These are phyloP conservation scores for Gossypium arboreum DNA, from an alignment of 345 rosid genomes.

Conservation along the genomic window DNA sequence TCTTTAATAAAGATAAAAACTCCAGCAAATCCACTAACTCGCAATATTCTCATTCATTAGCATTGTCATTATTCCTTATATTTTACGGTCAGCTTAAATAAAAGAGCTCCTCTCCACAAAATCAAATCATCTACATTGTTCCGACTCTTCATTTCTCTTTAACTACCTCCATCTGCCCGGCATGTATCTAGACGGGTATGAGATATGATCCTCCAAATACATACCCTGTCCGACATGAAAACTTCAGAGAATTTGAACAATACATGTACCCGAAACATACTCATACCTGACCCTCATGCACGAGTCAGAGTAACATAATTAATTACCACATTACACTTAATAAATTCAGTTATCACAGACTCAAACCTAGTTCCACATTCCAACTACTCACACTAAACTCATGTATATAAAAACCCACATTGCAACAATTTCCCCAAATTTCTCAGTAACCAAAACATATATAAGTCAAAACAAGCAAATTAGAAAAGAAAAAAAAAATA, in stretches of 20 bases:
- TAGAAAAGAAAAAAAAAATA: background rate
- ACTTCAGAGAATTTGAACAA: background rate
- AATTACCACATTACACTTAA: background rate
- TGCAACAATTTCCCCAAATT: background rate
- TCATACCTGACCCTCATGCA: background rate
- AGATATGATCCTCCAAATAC: background rate
- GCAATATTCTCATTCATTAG: background rate
- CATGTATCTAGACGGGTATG: background rate
- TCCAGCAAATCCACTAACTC: background rate
- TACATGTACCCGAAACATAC: background rate
- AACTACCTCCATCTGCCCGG: background rate
- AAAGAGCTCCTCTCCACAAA: background rate
- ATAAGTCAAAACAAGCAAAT: background rate
- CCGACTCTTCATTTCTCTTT: background rate
- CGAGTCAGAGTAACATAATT: background rate
- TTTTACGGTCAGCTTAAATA: background rate
- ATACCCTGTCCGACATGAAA: background rate
- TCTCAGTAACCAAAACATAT: slow-evolving; percentile 5
- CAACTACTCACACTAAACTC: background rate
- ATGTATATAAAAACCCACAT: background rate
- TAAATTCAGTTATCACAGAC: background rate
- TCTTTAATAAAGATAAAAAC: background rate
- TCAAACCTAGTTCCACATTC: background rate
- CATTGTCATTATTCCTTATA: background rate
- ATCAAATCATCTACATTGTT: background rate